Percentiles rank a stretch among this genome's conserved stretches.
phyloP scores from a whole-genome alignment of 2,329 filamentous ascomycete genomes.

The Ceratocystis cubensis region DNA sequence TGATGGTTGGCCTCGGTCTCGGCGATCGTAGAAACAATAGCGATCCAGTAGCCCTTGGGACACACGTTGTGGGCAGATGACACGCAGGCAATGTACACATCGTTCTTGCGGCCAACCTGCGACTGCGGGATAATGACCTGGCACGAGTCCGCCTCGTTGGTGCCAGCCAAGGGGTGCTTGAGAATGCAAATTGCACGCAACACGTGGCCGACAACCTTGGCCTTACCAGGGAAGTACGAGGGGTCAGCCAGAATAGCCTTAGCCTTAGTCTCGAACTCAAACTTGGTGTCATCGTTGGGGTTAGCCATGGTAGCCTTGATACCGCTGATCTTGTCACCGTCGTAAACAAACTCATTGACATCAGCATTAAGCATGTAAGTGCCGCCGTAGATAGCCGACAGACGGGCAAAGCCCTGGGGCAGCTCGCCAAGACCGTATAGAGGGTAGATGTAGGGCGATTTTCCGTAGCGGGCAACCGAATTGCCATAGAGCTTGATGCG shows the following conservation, averaged over 20 bases:
- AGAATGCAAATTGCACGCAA: constrained; percentile 95
- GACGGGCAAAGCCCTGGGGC: constrained; percentile 90
- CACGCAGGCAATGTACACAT: constrained; percentile 94
- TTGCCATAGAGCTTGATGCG: constrained; percentile 94
- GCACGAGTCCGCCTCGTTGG: constrained; percentile 74
- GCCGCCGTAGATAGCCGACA: constrained; percentile 95
- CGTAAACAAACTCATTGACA: constrained; percentile 80
- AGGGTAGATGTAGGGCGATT: constrained; percentile 98
- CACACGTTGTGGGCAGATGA: constrained; percentile 95
- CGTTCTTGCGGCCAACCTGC: constrained; percentile 92
- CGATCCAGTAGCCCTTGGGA: constrained; percentile 97
- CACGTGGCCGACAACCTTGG: constrained; percentile 74
- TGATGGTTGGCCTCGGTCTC: constrained; percentile 89
- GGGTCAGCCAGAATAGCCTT: constrained; percentile 94
- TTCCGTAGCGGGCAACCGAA: constrained; percentile 93
- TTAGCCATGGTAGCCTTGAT: constrained; percentile 97
- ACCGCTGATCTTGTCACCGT: constrained; percentile 72
- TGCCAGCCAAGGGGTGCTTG: constrained; percentile 86
- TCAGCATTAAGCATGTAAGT: constrained; percentile 99
- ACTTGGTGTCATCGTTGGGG: constrained; percentile 50
- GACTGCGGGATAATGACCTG: constrained; percentile 97
- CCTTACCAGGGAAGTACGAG: constrained; percentile 88
- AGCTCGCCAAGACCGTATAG: constrained; percentile 95
- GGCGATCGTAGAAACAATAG: constrained; percentile 94
- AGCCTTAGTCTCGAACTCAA: constrained; percentile 93